Percentiles rank a stretch among this genome's conserved stretches.
Evolutionary conservation across 1,284 basidiomycete species (phyloP).

Genomic region (Polyporus tsugae): DNA sequence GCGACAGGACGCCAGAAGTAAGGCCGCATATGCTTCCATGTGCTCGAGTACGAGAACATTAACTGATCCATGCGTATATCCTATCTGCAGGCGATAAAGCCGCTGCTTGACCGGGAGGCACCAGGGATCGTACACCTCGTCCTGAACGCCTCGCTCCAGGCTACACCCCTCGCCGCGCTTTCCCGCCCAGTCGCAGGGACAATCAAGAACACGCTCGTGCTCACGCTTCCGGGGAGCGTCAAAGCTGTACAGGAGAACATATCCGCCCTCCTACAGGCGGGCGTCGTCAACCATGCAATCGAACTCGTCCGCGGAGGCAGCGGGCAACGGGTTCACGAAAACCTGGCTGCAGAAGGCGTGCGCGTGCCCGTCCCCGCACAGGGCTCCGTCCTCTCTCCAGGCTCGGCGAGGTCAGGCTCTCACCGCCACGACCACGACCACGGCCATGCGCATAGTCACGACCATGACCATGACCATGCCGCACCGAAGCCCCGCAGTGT

Average conservation of each 20-base stretch:
- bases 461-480: constrained; percentile 53
- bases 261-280: constrained; percentile 63
- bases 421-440: constrained; percentile 22
- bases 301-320: constrained; percentile 78
- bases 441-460: constrained; percentile 47
- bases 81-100: constrained; percentile 65
- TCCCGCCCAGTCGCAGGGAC: constrained; percentile 86
- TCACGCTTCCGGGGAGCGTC: constrained; percentile 85
- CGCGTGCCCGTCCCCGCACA: constrained; percentile 39
- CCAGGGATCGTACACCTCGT: constrained; percentile 84
- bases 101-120: constrained; percentile 78
- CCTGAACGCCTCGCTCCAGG: constrained; percentile 69
- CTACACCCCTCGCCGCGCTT: constrained; percentile 84
- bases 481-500: constrained; percentile 59
- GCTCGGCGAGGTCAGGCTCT: neutral
- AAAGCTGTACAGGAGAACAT: constrained; percentile 87
- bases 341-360: constrained; percentile 31
- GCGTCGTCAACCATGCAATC: constrained; percentile 74
- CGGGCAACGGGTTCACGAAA: constrained; percentile 66
- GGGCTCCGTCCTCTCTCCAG: constrained; percentile 39
- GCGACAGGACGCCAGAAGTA: constrained; percentile 87
- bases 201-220: constrained; percentile 68
- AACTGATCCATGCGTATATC: neutral
- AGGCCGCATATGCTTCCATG: constrained; percentile 4
- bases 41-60: neutral